phyloP scores from a whole-genome alignment of 352 stramenopile genomes.

The Globisporangium barbulae region DNA sequence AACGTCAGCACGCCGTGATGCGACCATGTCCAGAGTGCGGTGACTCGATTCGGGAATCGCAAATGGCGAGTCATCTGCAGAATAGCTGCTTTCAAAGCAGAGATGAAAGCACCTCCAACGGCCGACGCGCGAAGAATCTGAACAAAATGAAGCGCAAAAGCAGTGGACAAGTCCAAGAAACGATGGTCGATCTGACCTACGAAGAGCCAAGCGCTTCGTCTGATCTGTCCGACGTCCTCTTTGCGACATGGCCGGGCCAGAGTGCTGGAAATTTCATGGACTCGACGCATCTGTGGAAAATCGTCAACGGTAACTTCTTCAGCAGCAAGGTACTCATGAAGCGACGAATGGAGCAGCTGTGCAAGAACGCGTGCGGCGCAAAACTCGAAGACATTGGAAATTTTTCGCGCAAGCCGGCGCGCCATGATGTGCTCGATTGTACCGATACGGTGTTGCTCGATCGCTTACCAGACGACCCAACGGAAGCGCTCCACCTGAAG shows the following conservation, averaged over 20 bases:
- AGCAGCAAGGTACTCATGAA: constrained; percentile 57
- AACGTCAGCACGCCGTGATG: constrained; percentile 38
- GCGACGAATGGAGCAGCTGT: constrained; percentile 68
- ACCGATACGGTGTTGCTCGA: constrained; percentile 62
- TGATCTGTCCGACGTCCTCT: constrained; percentile 75
- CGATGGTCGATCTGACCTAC: constrained; percentile 20
- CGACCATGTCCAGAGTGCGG: constrained; percentile 64
- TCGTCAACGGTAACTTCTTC: constrained; percentile 70
- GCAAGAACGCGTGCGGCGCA: constrained; percentile 60
- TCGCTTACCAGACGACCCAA: constrained; percentile 28
- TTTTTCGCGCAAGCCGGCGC: constrained; percentile 29
- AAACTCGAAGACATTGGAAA: constrained; percentile 68
- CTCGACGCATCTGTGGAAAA: constrained; percentile 75
- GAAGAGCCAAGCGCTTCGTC: constrained; percentile 24
- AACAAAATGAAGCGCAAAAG: constrained; percentile 40
- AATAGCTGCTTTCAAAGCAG: constrained; percentile 41
- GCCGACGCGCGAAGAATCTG: constrained; percentile 35
- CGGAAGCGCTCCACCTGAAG: constrained; percentile 35
- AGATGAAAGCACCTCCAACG: constrained; percentile 10
- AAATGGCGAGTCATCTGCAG: constrained; percentile 66
- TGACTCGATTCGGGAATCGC: constrained; percentile 50
- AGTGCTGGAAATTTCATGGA: constrained; percentile 67
- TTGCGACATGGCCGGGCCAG: constrained; percentile 76
- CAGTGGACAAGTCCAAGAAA: background rate
- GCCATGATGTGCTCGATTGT: constrained; percentile 56